phyloP scores from a whole-genome alignment of 2,329 filamentous ascomycete genomes.

The Aspergillus niger region DNA sequence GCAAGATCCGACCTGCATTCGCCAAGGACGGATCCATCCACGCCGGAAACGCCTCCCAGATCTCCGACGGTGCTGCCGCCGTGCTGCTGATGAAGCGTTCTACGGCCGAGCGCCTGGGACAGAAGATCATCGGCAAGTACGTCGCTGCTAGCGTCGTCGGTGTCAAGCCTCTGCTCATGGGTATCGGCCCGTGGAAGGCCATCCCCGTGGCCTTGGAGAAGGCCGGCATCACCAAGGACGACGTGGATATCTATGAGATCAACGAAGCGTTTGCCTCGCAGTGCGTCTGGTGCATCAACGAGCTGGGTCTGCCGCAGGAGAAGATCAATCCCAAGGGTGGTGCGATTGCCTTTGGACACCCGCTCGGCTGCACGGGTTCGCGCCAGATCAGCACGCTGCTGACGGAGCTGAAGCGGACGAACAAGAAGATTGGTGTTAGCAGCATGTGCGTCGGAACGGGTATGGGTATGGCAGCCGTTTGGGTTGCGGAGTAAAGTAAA shows the following conservation, averaged over 20 bases:
- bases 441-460: constrained; percentile 97
- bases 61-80: constrained; percentile 92
- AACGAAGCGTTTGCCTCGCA: constrained; percentile 98
- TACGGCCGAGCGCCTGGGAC: constrained; percentile 83
- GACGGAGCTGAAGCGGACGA: constrained; percentile 82
- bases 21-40: constrained; percentile 91
- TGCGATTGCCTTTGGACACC: constrained; percentile 94
- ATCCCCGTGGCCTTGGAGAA: constrained; percentile 90
- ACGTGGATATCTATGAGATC: constrained; percentile 97
- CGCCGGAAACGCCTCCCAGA: constrained; percentile 93
- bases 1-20: constrained; percentile 88
- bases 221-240: constrained; percentile 80
- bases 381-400: constrained; percentile 90
- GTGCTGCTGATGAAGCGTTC: constrained; percentile 94
- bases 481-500: constrained; percentile 78
- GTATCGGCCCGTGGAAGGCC: constrained; percentile 90
- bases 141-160: constrained; percentile 83
- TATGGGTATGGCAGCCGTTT: constrained; percentile 97
- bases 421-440: constrained; percentile 83
- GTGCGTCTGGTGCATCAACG: constrained; percentile 88
- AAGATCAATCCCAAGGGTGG: constrained; percentile 98
- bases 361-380: constrained; percentile 89
- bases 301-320: constrained; percentile 76
- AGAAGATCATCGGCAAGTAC: constrained; percentile 89
- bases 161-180: constrained; percentile 92